Evolutionary conservation across 2,329 filamentous ascomycete species (phyloP), one percentile per base, ranked within the genome.

Genomic region (Ophidiomyces ophidiicola): DNA sequence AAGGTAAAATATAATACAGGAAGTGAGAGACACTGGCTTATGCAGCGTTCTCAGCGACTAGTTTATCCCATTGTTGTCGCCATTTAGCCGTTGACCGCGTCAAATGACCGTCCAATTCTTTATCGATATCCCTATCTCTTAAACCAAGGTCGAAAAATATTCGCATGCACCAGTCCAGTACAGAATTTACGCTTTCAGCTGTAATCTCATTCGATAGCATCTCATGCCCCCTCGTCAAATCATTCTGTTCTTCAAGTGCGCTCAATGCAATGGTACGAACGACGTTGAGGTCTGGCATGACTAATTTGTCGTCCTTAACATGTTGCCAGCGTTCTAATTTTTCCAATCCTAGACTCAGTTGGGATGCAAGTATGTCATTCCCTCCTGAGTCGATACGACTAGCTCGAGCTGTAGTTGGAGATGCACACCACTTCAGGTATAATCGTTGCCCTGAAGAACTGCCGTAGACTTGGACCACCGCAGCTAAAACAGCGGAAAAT

Each of bases 401-500:
- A 23, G 43, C 24, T 5, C 45, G 36, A 0, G 50, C 46, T 6
- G 50, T 49, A 4, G 36, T 39, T 14, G 50, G 50, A 29, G 56
- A 50, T 23, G 59, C 46, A 37, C 65, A 69, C 64, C 71, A 76
- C 24, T 53, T 55, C 6, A 66, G 52, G 41, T 71, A 69, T 23
- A 76, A 47, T 3, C 49, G 55, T 41, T 59, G 65, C 42, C 70
- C 76, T 23, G 59, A 59, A 6, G 46, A 40, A 41, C 64, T 68
- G 39, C 68, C 70, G 32, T 67, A 63, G 0, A 59, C 58, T 19
- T 68, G 62, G 2, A 72, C 66, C 6, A 76, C 59, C n/a, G 69
- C 71, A 30, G 66, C 59, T 5, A 81, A 66, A 5, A 76, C 44
- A 12, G 52, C 49, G 44, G 74, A 69, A 60, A 76, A 75, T 4